Conservation (phyloP, 2,329 filamentous ascomycete species). For the Penicillium nordicum region DNA sequence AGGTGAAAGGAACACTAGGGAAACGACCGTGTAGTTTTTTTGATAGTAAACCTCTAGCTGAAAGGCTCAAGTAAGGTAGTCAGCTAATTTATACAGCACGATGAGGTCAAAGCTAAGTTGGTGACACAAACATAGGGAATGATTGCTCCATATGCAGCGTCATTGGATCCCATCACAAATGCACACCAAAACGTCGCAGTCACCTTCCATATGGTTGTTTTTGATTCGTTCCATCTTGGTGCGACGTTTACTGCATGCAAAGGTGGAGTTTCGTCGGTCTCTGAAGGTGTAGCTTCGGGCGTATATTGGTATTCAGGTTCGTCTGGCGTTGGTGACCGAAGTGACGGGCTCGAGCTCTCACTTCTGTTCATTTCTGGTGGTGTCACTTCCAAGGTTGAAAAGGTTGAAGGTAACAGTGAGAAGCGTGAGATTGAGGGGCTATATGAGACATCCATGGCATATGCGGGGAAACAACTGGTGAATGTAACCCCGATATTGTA, state of each 20-base stretch:
- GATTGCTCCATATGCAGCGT: slow-evolving; percentile 21
- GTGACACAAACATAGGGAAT: slow-evolving; percentile 18
- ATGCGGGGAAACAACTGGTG: background rate
- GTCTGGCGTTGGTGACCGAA: background rate
- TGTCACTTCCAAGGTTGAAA: background rate
- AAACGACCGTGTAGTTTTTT: slow-evolving; percentile 39
- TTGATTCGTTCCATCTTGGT: slow-evolving; percentile 21
- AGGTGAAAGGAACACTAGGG: slow-evolving; percentile 49
- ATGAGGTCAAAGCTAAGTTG: background rate
- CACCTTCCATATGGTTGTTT: slow-evolving; percentile 17
- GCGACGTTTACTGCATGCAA: slow-evolving; percentile 23
- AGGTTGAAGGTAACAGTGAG: background rate
- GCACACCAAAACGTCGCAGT: slow-evolving; percentile 20
- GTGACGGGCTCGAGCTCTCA: background rate
- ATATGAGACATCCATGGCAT: background rate
- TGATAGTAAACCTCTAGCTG: slow-evolving; percentile 49
- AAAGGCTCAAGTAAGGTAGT: background rate
- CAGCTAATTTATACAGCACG: background rate
- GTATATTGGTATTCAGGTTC: background rate
- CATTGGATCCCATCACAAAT: slow-evolving; percentile 25
- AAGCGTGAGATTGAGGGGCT: background rate
- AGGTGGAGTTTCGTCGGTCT: slow-evolving; percentile 19
- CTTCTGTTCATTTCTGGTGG: background rate
- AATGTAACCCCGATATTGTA: background rate
- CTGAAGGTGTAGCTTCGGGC: background rate